Conservation (phyloP, 306 rosid genomes). For the Oemleria cerasiformis region DNA sequence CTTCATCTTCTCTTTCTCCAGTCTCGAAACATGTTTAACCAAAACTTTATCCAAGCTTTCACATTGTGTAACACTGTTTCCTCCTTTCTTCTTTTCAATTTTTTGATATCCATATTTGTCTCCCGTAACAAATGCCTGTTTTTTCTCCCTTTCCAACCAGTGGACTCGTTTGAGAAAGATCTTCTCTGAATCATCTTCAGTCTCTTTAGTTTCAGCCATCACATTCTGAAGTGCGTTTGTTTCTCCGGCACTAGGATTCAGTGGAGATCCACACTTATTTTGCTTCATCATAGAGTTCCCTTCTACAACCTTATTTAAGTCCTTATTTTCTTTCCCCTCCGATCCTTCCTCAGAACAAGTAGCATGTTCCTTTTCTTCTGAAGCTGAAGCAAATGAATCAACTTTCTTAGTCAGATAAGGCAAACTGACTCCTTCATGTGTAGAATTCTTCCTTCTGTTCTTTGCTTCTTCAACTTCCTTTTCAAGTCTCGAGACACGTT, state of each 20-base stretch:
- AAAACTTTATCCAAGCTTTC: constrained; percentile 75
- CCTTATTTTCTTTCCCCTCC: constrained; percentile 60
- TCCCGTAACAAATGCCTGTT: constrained; percentile 42
- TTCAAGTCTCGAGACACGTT: constrained; percentile 76
- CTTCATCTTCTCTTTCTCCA: constrained; percentile 74
- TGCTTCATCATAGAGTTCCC: constrained; percentile 22
- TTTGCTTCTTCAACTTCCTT: constrained; percentile 83
- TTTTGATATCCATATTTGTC: constrained; percentile 28
- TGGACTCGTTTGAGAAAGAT: constrained; percentile 60
- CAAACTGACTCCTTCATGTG: constrained; percentile 4
- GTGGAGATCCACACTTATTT: constrained; percentile 10
- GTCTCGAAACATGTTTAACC: constrained; percentile 73
- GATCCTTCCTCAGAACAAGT: constrained; percentile 32
- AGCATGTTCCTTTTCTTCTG: constrained; percentile 12
- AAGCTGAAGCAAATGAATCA: constrained; percentile 24
- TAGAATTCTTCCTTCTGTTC: constrained; percentile 40
- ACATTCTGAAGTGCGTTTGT: neutral
- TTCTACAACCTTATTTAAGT: constrained; percentile 20
- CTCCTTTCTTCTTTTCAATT: constrained; percentile 37
- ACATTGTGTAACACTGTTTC: constrained; percentile 34
- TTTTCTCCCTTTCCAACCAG: constrained; percentile 66
- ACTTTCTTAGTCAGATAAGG: constrained; percentile 22
- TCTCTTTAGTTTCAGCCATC: constrained; percentile 8
- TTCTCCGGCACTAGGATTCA: neutral
- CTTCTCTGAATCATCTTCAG: constrained; percentile 54